Evolutionary conservation across 306 rosid genomes (phyloP), one percentile per base, ranked within the genome.

Genomic region (Dryas octopetala): DNA sequence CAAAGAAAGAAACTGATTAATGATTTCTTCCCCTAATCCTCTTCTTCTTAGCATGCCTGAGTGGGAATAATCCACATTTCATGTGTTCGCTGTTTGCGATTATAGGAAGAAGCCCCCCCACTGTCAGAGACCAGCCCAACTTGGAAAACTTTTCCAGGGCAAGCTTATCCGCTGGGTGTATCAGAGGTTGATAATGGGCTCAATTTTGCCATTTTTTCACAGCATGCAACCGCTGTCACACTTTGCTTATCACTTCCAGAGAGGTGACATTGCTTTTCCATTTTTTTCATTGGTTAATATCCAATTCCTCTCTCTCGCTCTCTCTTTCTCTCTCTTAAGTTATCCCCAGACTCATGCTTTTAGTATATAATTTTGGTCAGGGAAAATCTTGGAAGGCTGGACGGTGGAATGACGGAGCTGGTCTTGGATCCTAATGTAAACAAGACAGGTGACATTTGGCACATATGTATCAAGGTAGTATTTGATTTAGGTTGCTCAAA

Each of bases 361-460:
- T 76, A 71, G 61, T 74, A 58, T 73, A 17, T 77, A 16, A 76
- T 59, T 52, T 76, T 68, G 66, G 74, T 75, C 71, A 83, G 85
- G 55, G 89, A 70, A 80, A 75, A 61, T 68, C 76, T 63, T 59
- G 89, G 70, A 70, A 43, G 89, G 73, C 32, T 69, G 67, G 91
- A 87, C 62, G 87, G 81, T 81, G 87, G 80, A 88, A 85, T 80
- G 87, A 78, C 79, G 75, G 91, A 90, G 85, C 75, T 95, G 71
- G 80, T 85, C 68, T 85, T 95, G 88, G 93, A 95, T 87, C 96
- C 88, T 78, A 74, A 71, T 63, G 74, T 74, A 80, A 92, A 95
- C 81, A 95, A 87, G 87, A 95, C 99, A 9, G 97, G 96, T 80
- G 97, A 95, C 80, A 80, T 92, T 75, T 95, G 99, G 99, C 99